Evolutionary conservation across 1,139 yeast species (phyloP).

Genomic region (Yamadazyma epiphylla): DNA sequence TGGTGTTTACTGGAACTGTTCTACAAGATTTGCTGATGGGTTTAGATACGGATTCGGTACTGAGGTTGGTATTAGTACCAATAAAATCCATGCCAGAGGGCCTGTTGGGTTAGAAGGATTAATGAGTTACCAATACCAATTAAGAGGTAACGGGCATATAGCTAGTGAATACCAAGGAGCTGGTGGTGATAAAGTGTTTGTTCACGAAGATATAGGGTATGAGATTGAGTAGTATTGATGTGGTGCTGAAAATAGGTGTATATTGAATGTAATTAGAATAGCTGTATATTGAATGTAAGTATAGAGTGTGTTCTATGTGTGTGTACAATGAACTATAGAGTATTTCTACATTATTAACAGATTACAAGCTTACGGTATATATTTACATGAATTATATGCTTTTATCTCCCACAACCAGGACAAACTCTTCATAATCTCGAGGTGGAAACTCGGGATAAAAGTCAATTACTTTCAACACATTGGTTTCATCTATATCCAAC

Average conservation of each 20-base stretch:
- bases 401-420: too few relatives aligned
- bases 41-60: slow-evolving; percentile 98
- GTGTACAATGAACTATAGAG: too few relatives aligned
- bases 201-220: slow-evolving; percentile 58
- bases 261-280: too few relatives aligned
- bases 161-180: slow-evolving; percentile 91
- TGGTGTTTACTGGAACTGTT: slow-evolving; percentile 98
- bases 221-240: slow-evolving; percentile 5
- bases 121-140: slow-evolving; percentile 90
- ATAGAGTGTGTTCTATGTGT: too few relatives aligned
- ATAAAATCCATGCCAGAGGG: slow-evolving; percentile 96
- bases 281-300: too few relatives aligned
- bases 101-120: slow-evolving; percentile 98
- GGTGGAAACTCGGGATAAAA: slow-evolving; percentile 44
- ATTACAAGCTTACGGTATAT: too few relatives aligned
- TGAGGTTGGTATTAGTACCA: slow-evolving; percentile 96
- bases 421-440: slow-evolving; percentile 28
- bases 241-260: too few relatives aligned
- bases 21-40: slow-evolving; percentile 97
- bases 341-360: too few relatives aligned
- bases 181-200: slow-evolving; percentile 80
- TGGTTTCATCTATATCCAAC: slow-evolving; percentile 19
- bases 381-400: too few relatives aligned
- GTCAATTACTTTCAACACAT: slow-evolving; percentile 26
- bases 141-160: slow-evolving; percentile 87